These are phyloP conservation scores for Trypethelium eluteriae DNA, from an alignment of 495 filamentous ascomycete species.

Conservation along the genomic window DNA sequence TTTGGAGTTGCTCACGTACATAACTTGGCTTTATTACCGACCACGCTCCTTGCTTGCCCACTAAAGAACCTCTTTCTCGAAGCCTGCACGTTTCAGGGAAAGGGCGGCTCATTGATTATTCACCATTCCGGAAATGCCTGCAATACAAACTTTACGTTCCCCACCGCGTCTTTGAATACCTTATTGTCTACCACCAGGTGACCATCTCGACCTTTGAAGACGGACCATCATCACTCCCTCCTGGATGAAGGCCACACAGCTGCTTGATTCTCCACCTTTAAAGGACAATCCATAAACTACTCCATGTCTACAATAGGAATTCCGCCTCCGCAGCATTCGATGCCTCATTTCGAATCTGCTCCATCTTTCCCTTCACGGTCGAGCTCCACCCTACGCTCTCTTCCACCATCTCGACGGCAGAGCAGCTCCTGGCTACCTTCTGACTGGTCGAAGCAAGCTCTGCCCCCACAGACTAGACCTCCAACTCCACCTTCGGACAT, in stretches of 20 bases:
- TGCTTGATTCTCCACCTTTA: not conserved
- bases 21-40: slow-evolving; percentile 6
- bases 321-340: not conserved
- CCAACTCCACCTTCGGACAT: slow-evolving; percentile 15
- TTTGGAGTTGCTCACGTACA: not conserved
- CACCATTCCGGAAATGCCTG: slow-evolving; percentile 11
- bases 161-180: slow-evolving; percentile 4
- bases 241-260: slow-evolving; percentile 1
- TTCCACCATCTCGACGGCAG: slow-evolving; percentile 1
- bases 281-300: not conserved
- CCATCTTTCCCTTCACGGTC: not conserved
- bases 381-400: not conserved
- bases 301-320: slow-evolving; percentile 6
- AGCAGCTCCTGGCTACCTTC: not conserved
- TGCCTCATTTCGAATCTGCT: slow-evolving; percentile 4
- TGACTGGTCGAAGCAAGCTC: slow-evolving; percentile 2
- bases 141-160: slow-evolving; percentile 8
- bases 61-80: not conserved
- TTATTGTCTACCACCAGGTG: not conserved
- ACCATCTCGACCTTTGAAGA: not conserved
- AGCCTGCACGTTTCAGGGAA: not conserved
- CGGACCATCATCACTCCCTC: not conserved
- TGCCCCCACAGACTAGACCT: not conserved
- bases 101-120: slow-evolving; percentile 5
- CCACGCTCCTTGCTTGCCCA: slow-evolving; percentile 6